Evolutionary conservation across 805 yeast species (phyloP), one percentile per base, ranked within the genome.

Genomic region (Ogataea trehalophila): DNA sequence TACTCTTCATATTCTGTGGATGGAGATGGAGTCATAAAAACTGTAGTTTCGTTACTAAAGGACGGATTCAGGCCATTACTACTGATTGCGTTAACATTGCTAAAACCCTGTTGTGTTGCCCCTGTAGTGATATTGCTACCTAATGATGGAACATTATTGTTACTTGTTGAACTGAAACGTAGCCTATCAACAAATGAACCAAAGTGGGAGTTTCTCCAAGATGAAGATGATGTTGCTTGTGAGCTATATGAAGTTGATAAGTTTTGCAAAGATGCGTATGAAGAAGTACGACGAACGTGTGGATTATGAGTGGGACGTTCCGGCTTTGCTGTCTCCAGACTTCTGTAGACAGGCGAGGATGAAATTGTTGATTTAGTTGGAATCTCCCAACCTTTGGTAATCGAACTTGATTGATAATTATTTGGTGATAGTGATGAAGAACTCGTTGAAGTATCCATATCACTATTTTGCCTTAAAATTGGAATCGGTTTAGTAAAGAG

Each of bases 311-410:
- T 49, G 31, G 31, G 31, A 14, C 59, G 43, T 41, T 58, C 59
- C 4, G 62, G 52, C 16, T 46, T 54, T 15, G 51, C 58, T 22
- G 44, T 36, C 20, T 51, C 59, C 4, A 39, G 9, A 14, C 37
- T 43, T 34, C 42, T 47, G 29, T 41, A 42, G 11, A 51, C 29
- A 2, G 64, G 65, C 1, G 63, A 59, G 37, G 44, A 44, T 15
- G 65, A 54, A 2, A 53, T 45, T 2, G 54, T 51, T 2, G 63
- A 43, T 26, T 55, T 60, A 1, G 57, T 43, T 2, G 64, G 63
- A 13, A 75, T 72, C 46, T 72, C 78, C 80, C 80, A 76, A 2
- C 79, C 43, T 58, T 43, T 48, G 45, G 42, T 38, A 16, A 16
- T 29, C 3, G 56, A 52, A 15, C 57, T 51, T 14, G 50, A 43